Evolutionary conservation across 148 eudicot genomes (phyloP), one percentile per base, ranked within the genome.

Genomic region (Amaranthus palmeri): DNA sequence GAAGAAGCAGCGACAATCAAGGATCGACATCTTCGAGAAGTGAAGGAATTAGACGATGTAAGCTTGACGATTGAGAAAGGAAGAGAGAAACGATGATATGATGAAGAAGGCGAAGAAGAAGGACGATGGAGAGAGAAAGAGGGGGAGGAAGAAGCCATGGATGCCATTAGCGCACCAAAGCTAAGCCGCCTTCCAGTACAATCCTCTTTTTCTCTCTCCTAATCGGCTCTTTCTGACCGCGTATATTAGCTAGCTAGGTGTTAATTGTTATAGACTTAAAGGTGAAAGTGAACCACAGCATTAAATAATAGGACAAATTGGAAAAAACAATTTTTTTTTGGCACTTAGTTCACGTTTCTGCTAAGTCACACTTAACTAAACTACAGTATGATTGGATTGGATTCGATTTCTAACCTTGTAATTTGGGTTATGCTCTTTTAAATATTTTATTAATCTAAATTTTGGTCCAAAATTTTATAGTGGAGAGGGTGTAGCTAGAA

Each of bases 1-100:
- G 72, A 66, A 25, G 71, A 56, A 4, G 77, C 72, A 4, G 83
- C 85, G 36, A 79, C 58, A 59, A 87, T 64, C 17, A 75, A 57
- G 65, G 74, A n/a, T 53, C 74, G 82, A 54, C 44, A 61, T 51
- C 70, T 68, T 45, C 78, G 79, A 45, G 81, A 74, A 25, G 56
- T 44, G 42, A 45, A 44, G 71, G 72, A 62, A 64, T 73, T 51
- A 47, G 71, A 60, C 3, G 74, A 40, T 47, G 68, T 69, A 64
- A 52, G 36, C 43, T 62, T 78, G 56, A 68, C 64, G 80, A 81
- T 74, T 61, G 77, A 57, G 81, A 51, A 50, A 51, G 71, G 48
- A 45, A 42, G 60, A 56, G 71, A 51, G 52, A 57, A 67, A 10
- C 9, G 18, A 3, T 36, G 71, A 18, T 73, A 17, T 0, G 71